Conservation (phyloP, 257 asterid species). For the Capsicum pubescens region DNA sequence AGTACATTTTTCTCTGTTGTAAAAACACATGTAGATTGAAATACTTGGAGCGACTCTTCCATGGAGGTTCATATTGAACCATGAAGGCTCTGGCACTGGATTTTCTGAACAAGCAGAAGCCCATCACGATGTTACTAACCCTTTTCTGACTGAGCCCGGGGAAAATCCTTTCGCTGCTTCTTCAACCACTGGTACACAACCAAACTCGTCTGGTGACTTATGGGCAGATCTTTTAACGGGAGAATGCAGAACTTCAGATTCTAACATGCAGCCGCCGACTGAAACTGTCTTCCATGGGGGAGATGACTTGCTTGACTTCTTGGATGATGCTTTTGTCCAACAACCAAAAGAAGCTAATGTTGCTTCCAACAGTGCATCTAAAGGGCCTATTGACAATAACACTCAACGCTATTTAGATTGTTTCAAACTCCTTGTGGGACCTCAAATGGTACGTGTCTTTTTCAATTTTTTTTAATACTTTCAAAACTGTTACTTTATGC, state of each 20-base stretch:
- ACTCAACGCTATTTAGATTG: conserved; percentile 62
- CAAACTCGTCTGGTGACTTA: conserved; percentile 61
- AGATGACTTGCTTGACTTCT: conserved; percentile 77
- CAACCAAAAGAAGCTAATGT: conserved; percentile 55
- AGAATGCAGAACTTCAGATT: conserved; percentile 58
- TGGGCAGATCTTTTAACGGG: conserved; percentile 92
- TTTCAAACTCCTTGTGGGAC: conserved; percentile 81
- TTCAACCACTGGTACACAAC: conserved; percentile 45
- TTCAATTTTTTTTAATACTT: conserved; percentile 26
- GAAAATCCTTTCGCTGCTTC: conserved; percentile 51
- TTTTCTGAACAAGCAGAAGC: conserved; percentile 46
- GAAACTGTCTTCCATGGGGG: conserved; percentile 52
- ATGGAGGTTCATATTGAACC: conserved; percentile 76
- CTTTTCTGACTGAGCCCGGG: conserved; percentile 46
- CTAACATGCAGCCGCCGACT: conserved; percentile 51
- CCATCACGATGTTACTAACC: conserved; percentile 47
- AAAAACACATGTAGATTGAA: conserved; percentile 68
- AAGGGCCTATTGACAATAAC: conserved; percentile 53
- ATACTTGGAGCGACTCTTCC: conserved; percentile 93
- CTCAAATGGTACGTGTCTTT: conserved; percentile 72
- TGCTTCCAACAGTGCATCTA: conserved; percentile 47
- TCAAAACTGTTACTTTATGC: neutral
- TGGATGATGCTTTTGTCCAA: conserved; percentile 67
- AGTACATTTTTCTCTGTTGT: conserved; percentile 18
- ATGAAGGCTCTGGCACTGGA: conserved; percentile 59